A percentile compares a stretch with the other conserved stretches of the same genome.
These are phyloP conservation scores for Ophiostoma australiae DNA, from an alignment of 2,329 filamentous ascomycete genomes.

Conservation along the genomic window DNA sequence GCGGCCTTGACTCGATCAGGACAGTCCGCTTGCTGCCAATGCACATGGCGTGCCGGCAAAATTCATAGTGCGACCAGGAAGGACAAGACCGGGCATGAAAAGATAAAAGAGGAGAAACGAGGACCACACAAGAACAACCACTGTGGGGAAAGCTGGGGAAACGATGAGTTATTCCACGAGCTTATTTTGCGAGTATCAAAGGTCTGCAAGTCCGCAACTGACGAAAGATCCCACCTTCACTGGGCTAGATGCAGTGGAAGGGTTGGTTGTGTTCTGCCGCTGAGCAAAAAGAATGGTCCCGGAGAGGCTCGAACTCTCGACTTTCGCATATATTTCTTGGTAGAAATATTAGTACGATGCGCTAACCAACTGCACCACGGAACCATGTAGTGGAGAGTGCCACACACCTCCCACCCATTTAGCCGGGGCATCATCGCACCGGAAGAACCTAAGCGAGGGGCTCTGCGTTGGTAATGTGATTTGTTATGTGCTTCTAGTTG, in stretches of 20 bases:
- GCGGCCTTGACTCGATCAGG: not conserved
- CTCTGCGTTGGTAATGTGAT: not conserved
- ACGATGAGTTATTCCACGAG: not conserved
- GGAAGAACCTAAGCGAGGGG: not conserved
- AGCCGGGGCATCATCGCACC: not conserved
- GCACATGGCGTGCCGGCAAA: not conserved
- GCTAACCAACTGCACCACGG: too few species aligned
- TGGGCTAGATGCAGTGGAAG: conserved; percentile 1
- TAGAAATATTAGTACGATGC: too few species aligned
- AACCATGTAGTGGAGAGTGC: not conserved
- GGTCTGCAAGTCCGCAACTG: not conserved
- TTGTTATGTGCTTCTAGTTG: not conserved
- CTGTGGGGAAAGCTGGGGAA: conserved; percentile 13
- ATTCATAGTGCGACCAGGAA: not conserved
- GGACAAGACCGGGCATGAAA: not conserved
- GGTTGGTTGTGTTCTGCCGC: not conserved
- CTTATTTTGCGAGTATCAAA: not conserved
- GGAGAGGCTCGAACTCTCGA: too few species aligned
- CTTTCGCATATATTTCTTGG: too few species aligned
- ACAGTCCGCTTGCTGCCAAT: conserved; percentile 7
- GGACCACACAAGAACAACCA: not conserved
- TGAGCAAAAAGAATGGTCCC: too few species aligned
- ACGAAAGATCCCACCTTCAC: not conserved
- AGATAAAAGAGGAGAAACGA: not conserved
- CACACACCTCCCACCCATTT: not conserved